These are phyloP conservation scores for Coemansia sp. DNA, from an alignment of 192 early-diverging fungal genomes.

Conservation along the genomic window DNA sequence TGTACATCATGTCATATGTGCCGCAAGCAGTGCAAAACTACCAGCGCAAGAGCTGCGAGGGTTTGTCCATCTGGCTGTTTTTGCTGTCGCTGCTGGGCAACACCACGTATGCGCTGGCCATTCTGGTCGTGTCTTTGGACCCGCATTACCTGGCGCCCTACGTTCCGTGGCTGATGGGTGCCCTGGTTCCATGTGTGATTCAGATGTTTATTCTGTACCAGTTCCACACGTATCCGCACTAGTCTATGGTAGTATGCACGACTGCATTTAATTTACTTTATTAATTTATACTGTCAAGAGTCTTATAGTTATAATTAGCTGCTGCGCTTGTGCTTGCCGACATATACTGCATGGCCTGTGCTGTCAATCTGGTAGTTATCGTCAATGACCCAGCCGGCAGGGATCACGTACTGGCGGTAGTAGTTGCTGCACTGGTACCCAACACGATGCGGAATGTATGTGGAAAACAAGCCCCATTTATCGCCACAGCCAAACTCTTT, in stretches of 20 bases:
- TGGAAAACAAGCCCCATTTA: constrained; percentile 53
- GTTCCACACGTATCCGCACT: constrained; percentile 60
- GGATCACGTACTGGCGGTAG: constrained; percentile 53
- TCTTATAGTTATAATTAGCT: background rate
- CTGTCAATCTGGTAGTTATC: constrained; percentile 48
- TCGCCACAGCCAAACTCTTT: constrained; percentile 45
- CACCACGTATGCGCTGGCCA: constrained; percentile 62
- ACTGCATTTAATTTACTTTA: background rate
- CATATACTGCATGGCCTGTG: constrained; percentile 39
- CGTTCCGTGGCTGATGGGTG: constrained; percentile 73
- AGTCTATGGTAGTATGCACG: background rate
- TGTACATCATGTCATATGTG: constrained; percentile 62
- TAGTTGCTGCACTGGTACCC: constrained; percentile 58
- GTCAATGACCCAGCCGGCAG: constrained; percentile 49
- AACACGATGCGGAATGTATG: constrained; percentile 43
- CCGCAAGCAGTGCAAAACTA: constrained; percentile 83
- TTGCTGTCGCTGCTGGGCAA: constrained; percentile 77
- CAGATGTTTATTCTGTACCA: constrained; percentile 76
- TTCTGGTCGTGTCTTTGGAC: constrained; percentile 72
- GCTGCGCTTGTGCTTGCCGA: constrained; percentile 43
- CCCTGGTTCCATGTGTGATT: constrained; percentile 69
- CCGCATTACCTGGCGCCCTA: constrained; percentile 66
- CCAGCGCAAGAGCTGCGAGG: constrained; percentile 70
- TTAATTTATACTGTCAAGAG: constrained; percentile 4
- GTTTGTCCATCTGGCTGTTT: constrained; percentile 80